phyloP scores from a whole-genome alignment of 768 basidiomycete species.

The Collybia sp. region DNA sequence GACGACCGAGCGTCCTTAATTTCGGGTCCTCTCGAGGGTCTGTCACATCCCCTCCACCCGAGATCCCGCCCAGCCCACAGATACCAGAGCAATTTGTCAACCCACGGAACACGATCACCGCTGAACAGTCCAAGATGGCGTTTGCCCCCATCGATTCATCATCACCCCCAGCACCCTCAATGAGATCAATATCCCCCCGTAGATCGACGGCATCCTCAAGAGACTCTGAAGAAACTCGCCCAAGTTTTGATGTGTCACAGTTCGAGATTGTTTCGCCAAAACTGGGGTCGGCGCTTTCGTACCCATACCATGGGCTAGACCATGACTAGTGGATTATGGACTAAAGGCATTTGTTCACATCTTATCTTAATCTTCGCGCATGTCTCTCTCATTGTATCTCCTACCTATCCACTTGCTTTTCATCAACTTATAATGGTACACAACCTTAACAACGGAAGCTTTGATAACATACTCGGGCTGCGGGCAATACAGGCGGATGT shows the following conservation, averaged over 20 bases:
- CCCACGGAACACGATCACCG: constrained; percentile 12
- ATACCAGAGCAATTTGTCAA: constrained; percentile 47
- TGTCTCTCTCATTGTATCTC: not conserved
- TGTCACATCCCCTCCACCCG: constrained; percentile 25
- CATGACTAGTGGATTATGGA: constrained; percentile 20
- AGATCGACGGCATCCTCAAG: constrained; percentile 38
- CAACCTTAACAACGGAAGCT: too few species aligned
- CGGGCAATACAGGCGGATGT: too few species aligned
- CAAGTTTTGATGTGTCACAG: constrained; percentile 60
- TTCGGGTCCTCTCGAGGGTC: constrained; percentile 32
- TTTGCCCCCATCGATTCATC: constrained; percentile 29
- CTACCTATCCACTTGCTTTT: too few species aligned
- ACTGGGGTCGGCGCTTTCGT: constrained; percentile 38
- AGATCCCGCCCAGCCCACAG: constrained; percentile 61
- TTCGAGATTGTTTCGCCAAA: constrained; percentile 63
- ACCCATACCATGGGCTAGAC: constrained; percentile 55
- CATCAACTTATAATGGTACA: too few species aligned
- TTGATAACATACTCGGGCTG: too few species aligned
- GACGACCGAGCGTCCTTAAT: constrained; percentile 46
- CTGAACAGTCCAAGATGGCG: constrained; percentile 26
- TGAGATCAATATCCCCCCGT: constrained; percentile 24
- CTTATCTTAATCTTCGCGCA: constrained; percentile 3
- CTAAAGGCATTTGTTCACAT: not conserved
- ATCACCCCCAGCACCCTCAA: constrained; percentile 21
- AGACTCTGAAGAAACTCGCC: constrained; percentile 36